Evolutionary conservation across 202 grass and related monocot genomes (phyloP).

Genomic region (Zoysia matrella): DNA sequence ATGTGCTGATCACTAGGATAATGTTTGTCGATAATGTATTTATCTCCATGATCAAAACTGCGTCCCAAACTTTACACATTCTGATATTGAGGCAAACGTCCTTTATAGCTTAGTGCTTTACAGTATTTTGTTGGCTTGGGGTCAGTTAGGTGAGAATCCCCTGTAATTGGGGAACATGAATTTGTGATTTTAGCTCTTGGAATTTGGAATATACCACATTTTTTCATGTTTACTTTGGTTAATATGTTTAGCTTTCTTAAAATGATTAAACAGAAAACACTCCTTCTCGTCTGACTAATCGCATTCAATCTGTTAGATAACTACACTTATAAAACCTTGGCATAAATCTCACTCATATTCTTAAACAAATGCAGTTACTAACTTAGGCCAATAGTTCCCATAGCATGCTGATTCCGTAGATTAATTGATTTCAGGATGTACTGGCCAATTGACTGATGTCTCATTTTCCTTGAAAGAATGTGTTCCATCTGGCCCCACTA

Average conservation of each 20-base stretch:
- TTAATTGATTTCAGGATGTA: conserved; percentile 8
- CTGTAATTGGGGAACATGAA: background rate
- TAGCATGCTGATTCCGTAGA: background rate
- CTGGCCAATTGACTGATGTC: background rate
- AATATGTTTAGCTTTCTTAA: conserved; percentile 12
- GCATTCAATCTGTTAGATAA: conserved; percentile 14
- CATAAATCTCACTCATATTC: conserved; percentile 8
- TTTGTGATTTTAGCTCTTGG: background rate
- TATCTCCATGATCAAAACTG: too few species aligned
- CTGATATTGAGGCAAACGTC: background rate
- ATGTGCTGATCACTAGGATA: too few species aligned
- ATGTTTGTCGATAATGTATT: too few species aligned
- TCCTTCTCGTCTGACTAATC: background rate
- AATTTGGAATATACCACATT: background rate
- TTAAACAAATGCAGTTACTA: background rate
- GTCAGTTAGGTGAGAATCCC: too few species aligned
- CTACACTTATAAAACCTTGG: conserved; percentile 9
- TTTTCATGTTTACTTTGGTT: conserved; percentile 11
- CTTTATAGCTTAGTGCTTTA: background rate
- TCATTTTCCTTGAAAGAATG: conserved; percentile 8
- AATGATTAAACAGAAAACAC: background rate
- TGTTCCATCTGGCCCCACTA: background rate
- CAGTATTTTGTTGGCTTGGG: background rate
- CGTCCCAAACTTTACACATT: background rate
- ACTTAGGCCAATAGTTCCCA: background rate